Base-by-base conservation (phyloP, 1,284 basidiomycete species). In the Grifola frondosa region DNA sequence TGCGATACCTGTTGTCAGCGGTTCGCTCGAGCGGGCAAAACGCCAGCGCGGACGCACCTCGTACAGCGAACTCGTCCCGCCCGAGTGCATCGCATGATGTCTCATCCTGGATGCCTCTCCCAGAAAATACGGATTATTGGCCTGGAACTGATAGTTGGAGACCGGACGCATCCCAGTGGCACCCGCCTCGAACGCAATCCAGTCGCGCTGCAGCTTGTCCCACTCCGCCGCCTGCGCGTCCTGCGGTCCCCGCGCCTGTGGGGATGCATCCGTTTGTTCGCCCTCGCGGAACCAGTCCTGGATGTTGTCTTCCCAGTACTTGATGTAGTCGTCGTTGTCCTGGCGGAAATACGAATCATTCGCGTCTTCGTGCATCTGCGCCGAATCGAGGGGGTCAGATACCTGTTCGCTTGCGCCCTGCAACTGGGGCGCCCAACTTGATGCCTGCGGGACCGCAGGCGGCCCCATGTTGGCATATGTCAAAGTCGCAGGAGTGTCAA, bases 121-220 rank as follows among this genome's bases (percentile, higher is more conserved):
- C 13, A 75, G 59, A 15, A 87, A 54, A 67, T 93, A 96, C 11
- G 91, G 92, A 62, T 96, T 97, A 57, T 83, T 78, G 21, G 67
- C 62, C 61, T 91, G 87, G 67, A 96, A 96, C 53, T 81, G 74
- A 63, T 97, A 96, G 41, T 68, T 67, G 12, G 65, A 57, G 5
- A 84, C 66, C 11, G 74, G 71, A 52, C 74, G 75, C 46, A 91
- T 74, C 2, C 87, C 83, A 2, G 74, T 66, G 3, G 76, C 65
- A 6, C 80, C 87, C 4, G 82, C 82, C 61, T 89, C 87, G 47
- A 88, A 90, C 3, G 66, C 65, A 52, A 97, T 92, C 93, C 92
- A 97, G 51, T 89, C 85, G 11, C 69, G 62, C 65, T 96, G 91
- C 52, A 97, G 61, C 37, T 67, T 62, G 40, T 75, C 71, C 88